Evolutionary conservation across 208 protist genomes (phyloP), one percentile per base, ranked within the genome.

Genomic region (Leishmania mexicana): DNA sequence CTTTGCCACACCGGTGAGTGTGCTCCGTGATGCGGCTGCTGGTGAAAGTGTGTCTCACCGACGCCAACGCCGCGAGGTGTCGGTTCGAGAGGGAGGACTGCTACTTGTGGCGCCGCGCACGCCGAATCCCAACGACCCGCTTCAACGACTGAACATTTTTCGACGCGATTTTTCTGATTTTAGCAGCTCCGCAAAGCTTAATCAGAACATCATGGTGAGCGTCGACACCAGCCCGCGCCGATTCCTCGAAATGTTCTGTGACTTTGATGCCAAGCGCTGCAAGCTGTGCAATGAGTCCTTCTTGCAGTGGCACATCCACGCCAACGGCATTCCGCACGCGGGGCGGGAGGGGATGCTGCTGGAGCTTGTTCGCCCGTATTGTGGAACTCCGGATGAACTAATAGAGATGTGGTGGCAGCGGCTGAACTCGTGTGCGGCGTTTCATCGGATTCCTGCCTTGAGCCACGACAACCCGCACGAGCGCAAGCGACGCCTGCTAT

Each of bases 261-360:
- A 97, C 74, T 96, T 88, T 80, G 93, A 96, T 13, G 80, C 77
- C 11, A 93, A 93, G 73, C 92, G 93, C 7, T 97, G 95, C 80
- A 95, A 95, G 78, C 79, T 97, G 78, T 97, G 95, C 84, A 97
- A 96, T 80, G 95, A 97, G 78, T 81, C 89, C 47, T 95, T 92
- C 79, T 42, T 92, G 45, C 89, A 93, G 79, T 97, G 95, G 95
- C 87, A 92, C 85, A 79, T 80, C 10, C 95, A 97, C 86, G 62
- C 84, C 72, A 60, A 64, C 67, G 81, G 86, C 42, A 93, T 96
- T 62, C 92, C 95, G 21, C 95, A 97, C 83, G 64, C 65, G 19
- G 95, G 92, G 21, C 85, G 95, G 4, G 92, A 96, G 81, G 92
- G 85, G 3, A 86, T 97, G 47, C 82, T 93, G 83, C 76, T 97